These are phyloP conservation scores for Kodamaea kaohsiungensis DNA, from an alignment of 805 yeast genomes.

Conservation along the genomic window DNA sequence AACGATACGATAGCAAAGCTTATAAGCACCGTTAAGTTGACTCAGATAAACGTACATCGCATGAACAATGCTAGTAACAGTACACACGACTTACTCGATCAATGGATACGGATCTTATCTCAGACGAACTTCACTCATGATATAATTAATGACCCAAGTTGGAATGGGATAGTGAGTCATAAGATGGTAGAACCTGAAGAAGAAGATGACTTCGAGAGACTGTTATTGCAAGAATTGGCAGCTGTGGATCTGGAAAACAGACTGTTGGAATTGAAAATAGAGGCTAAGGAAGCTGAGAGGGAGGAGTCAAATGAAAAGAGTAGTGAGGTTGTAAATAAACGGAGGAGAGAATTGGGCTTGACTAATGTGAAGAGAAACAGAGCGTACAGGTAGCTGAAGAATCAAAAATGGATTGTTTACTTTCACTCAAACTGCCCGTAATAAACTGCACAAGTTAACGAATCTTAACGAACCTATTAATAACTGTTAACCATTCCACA, in stretches of 20 bases:
- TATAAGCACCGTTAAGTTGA: constrained; percentile 27
- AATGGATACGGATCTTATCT: constrained; percentile 63
- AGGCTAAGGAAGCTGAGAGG: constrained; percentile 17
- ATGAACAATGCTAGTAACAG: constrained; percentile 45
- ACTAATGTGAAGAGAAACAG: constrained; percentile 4
- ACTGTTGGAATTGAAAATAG: constrained; percentile 21
- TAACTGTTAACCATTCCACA: not conserved
- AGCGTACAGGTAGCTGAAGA: constrained; percentile 7
- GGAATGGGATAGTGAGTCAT: constrained; percentile 32
- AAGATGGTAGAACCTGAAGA: constrained; percentile 13
- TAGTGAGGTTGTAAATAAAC: constrained; percentile 14
- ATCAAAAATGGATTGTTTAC: not conserved
- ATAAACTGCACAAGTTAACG: no score
- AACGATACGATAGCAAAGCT: constrained; percentile 34
- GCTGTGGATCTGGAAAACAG: constrained; percentile 30
- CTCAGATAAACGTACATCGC: constrained; percentile 30
- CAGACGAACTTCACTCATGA: constrained; percentile 58
- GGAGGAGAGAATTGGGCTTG: constrained; percentile 29
- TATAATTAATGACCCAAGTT: constrained; percentile 43
- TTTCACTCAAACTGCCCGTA: no score
- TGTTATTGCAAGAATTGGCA: constrained; percentile 25
- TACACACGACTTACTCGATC: constrained; percentile 51
- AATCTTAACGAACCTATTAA: not conserved
- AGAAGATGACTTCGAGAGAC: constrained; percentile 25
- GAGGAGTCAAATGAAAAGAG: constrained; percentile 10